Percentiles rank a stretch among this genome's conserved stretches.
Evolutionary conservation across 1,284 basidiomycete genomes (phyloP).

Genomic region (Marasmius tenuissimus): DNA sequence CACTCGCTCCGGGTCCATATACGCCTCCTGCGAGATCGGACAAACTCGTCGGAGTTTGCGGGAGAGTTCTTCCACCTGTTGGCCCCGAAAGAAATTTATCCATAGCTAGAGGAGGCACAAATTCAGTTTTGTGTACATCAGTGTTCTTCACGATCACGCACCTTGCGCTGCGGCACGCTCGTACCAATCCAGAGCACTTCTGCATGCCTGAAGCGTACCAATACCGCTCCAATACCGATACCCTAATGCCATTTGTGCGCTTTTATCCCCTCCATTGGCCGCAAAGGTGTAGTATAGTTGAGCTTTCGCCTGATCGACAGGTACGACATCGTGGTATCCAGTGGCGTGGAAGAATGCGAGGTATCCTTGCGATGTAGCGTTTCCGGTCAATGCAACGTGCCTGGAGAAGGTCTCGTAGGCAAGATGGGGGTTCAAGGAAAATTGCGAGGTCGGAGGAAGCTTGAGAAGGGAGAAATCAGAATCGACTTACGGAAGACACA

Average conservation of each 20-base stretch:
- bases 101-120: conserved; percentile 36
- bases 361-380: conserved; percentile 81
- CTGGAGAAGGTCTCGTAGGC: conserved; percentile 60
- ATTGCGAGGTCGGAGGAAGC: conserved; percentile 72
- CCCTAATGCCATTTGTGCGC: conserved; percentile 90
- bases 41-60: conserved; percentile 78
- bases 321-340: conserved; percentile 75
- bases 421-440: conserved; percentile 55
- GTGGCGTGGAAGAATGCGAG: conserved; percentile 88
- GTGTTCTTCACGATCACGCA: conserved; percentile 28
- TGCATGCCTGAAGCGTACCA: conserved; percentile 84
- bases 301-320: conserved; percentile 71
- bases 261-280: conserved; percentile 82
- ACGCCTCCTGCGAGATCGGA: conserved; percentile 92
- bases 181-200: conserved; percentile 83
- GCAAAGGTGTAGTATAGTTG: conserved; percentile 94
- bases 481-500: background rate
- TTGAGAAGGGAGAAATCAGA: conserved; percentile 24
- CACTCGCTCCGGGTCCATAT: conserved; percentile 91
- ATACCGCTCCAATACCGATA: conserved; percentile 98
- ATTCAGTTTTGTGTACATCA: background rate
- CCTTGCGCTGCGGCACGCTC: conserved; percentile 83
- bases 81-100: conserved; percentile 88
- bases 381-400: conserved; percentile 70
- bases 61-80: conserved; percentile 87